A percentile compares a stretch with the other conserved stretches of the same genome.
These are phyloP conservation scores for Hypholoma fasciculare DNA, from an alignment of 768 basidiomycete species.

Conservation along the genomic window DNA sequence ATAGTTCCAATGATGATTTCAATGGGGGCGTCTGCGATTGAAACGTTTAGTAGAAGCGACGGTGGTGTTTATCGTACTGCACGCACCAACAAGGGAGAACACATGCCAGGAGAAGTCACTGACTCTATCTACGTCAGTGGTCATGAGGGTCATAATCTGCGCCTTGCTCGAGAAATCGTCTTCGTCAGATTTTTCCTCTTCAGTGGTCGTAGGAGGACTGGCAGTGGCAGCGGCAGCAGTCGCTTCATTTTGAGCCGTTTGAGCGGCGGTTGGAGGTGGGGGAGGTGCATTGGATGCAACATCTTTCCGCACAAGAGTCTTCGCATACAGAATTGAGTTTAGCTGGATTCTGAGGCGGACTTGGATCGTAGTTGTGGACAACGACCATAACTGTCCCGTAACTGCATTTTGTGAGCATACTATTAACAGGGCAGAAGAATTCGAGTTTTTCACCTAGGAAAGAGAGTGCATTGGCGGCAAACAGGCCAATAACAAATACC, in stretches of 20 bases:
- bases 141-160: conserved; percentile 95
- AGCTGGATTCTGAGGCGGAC: conserved; percentile 19
- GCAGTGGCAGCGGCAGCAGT: conserved; percentile 14
- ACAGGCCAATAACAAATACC: conserved; percentile 39
- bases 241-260: conserved; percentile 13
- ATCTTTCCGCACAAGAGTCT: conserved; percentile 21
- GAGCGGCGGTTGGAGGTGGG: conserved; percentile 34
- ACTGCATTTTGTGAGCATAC: conserved; percentile 1
- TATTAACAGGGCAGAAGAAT: neutral
- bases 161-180: conserved; percentile 67
- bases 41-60: neutral
- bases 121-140: conserved; percentile 90
- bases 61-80: conserved; percentile 13
- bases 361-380: conserved; percentile 14
- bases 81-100: conserved; percentile 67
- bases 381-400: conserved; percentile 19
- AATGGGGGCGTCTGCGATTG: conserved; percentile 16
- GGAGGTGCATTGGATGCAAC: conserved; percentile 14
- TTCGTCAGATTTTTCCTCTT: conserved; percentile 42
- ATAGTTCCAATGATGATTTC: conserved; percentile 19
- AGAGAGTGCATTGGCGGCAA: conserved; percentile 15
- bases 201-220: conserved; percentile 16
- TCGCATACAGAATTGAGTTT: conserved; percentile 21
- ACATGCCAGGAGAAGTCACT: conserved; percentile 82
- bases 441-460: conserved; percentile 13